Evolutionary conservation across 192 early-diverging fungal genomes (phyloP), one percentile per base, ranked within the genome.

Genomic region (Coemansia sp.): DNA sequence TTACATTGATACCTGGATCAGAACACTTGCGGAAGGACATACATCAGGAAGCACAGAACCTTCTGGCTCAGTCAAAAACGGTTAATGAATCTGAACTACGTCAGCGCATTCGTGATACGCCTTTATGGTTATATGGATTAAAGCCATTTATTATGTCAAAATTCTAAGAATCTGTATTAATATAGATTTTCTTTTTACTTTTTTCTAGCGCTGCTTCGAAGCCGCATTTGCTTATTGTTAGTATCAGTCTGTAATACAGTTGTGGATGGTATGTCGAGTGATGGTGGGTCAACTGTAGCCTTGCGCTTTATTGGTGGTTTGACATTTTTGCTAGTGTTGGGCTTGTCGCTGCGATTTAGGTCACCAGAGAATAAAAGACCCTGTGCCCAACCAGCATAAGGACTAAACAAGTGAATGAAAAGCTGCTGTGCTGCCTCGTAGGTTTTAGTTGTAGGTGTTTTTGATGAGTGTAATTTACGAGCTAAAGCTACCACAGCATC

Each of bases 341-440:
- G 27, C 23, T 59, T 54, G 31, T 61, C 56, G 31, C 30, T 14
- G 54, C 22, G 27, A 27, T 36, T 59, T 27, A 87, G 57, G 58
- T 87, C 82, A 63, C 74, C 72, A 0, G 84, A 75, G 33, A 88
- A 85, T 54, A 88, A 50, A 59, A 87, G 73, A 1, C 87, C 87
- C 67, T 90, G 88, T 0, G 90, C 92, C 92, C 92, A 93, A 25
- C 95, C 94, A 19, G 87, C 85, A 62, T 89, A 89, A 1, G 82
- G 75, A 0, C 94, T 92, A 87, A 96, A 96, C 10, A 93, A 63
- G 7, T 78, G 76, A 2, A 87, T 72, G 69, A 96, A 93, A 64
- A 86, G 84, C 66, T 88, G 84, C 6, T 85, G 86, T 10, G 96
- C 89, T 0, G 68, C 84, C 21, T 85, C 74, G 61, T 98, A 95